These are phyloP conservation scores for Musa itinerans DNA, from an alignment of 176 grass and related monocot genomes.

Conservation along the genomic window DNA sequence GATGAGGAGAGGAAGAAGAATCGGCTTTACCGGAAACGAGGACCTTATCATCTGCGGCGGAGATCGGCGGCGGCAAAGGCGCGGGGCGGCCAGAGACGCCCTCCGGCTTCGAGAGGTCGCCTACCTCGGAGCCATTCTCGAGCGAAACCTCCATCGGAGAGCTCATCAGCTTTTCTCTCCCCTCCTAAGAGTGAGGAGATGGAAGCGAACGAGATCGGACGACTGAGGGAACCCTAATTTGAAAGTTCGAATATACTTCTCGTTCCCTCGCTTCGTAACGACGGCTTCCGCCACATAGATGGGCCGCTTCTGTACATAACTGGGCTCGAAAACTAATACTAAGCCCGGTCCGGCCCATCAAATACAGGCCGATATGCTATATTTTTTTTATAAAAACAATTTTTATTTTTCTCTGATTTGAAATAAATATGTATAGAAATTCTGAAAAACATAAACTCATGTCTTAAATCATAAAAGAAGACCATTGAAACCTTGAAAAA, in stretches of 20 bases:
- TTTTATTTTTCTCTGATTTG: too few species aligned
- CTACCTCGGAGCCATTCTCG: slow-evolving; percentile 18
- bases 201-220: not conserved
- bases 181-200: not conserved
- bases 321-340: too few species aligned
- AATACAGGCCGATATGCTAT: too few species aligned
- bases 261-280: not conserved
- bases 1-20: not conserved
- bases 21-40: slow-evolving; percentile 52
- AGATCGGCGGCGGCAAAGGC: not conserved
- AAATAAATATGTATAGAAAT: too few species aligned
- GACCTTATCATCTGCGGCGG: slow-evolving; percentile 52
- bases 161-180: slow-evolving; percentile 32
- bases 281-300: too few species aligned
- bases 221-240: not conserved
- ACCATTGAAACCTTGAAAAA: too few species aligned
- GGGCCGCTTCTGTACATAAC: too few species aligned
- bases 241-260: not conserved
- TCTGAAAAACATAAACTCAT: too few species aligned
- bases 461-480: too few species aligned
- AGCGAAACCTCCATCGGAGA: slow-evolving; percentile 80
- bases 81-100: not conserved
- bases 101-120: not conserved
- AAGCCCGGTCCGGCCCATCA: too few species aligned
- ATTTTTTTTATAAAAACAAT: too few species aligned